These are phyloP conservation scores for Lophiostoma macrostomum DNA, from an alignment of 495 filamentous ascomycete species.

Conservation along the genomic window DNA sequence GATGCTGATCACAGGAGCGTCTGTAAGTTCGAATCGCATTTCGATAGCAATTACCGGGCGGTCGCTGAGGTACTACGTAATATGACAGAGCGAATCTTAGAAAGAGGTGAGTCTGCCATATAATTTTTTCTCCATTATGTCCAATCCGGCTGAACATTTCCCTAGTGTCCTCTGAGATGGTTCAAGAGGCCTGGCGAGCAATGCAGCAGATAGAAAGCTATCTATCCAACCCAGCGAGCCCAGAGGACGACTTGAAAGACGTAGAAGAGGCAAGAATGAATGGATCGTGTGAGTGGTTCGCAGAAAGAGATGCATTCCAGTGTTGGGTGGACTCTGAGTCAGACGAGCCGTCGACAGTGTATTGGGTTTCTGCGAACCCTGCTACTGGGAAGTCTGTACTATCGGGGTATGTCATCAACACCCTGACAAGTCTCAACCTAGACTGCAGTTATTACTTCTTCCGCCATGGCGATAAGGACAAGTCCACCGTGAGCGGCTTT, in stretches of 20 bases:
- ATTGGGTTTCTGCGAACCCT: conserved; percentile 40
- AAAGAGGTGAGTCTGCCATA: too few species aligned
- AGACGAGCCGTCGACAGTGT: too few species aligned
- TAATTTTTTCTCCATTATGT: conserved; percentile 1
- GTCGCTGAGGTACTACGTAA: too few species aligned
- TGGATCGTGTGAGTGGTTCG: conserved; percentile 14
- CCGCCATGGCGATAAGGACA: conserved; percentile 37
- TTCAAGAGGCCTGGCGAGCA: neutral
- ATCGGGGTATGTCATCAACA: conserved; percentile 31
- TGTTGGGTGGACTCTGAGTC: too few species aligned
- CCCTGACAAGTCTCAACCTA: conserved; percentile 17
- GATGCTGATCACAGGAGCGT: conserved; percentile 21
- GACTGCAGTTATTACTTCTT: conserved; percentile 43
- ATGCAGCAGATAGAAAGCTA: neutral
- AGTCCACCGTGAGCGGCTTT: conserved; percentile 33
- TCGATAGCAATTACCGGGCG: too few species aligned
- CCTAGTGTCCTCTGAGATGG: too few species aligned
- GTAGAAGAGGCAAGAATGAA: neutral
- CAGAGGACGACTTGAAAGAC: neutral
- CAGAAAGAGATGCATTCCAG: neutral
- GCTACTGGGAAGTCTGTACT: conserved; percentile 43
- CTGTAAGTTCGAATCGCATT: too few species aligned
- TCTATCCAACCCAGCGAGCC: neutral
- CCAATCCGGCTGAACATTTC: too few species aligned
- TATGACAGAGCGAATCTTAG: too few species aligned